Percentiles rank a stretch among this genome's conserved stretches.
Evolutionary conservation across 495 filamentous ascomycete genomes (phyloP).

Genomic region (Penicillium mononematosum): DNA sequence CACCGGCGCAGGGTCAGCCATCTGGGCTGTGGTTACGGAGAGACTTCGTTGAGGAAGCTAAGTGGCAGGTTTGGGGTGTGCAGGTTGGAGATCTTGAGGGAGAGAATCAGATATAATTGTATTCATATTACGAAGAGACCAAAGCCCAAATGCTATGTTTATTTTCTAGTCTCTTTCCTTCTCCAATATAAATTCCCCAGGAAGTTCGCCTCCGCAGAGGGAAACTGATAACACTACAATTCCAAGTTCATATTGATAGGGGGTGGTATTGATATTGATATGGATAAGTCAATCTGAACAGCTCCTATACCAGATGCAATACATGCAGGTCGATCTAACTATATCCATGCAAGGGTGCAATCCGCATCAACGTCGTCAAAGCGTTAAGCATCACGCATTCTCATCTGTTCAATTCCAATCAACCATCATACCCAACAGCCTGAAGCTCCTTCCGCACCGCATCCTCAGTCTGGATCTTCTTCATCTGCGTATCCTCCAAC

Average conservation of each 20-base stretch:
- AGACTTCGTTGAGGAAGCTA: slow-evolving; percentile 45
- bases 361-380: slow-evolving; percentile 5
- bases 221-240: not conserved
- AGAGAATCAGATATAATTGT: slow-evolving; percentile 25
- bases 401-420: slow-evolving; percentile 13
- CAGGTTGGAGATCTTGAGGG: slow-evolving; percentile 61
- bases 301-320: slow-evolving; percentile 11
- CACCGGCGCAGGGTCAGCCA: slow-evolving; percentile 22
- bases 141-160: not conserved
- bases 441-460: slow-evolving; percentile 78
- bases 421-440: slow-evolving; percentile 54
- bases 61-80: slow-evolving; percentile 53
- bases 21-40: slow-evolving; percentile 42
- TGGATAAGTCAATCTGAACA: slow-evolving; percentile 4
- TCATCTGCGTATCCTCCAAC: slow-evolving; percentile 95
- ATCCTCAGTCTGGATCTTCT: slow-evolving; percentile 92
- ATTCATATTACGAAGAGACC: not conserved
- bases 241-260: not conserved
- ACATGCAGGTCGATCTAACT: slow-evolving; percentile 13
- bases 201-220: not conserved
- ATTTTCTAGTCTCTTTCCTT: not conserved
- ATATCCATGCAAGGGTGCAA: slow-evolving; percentile 10
- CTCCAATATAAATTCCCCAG: not conserved
- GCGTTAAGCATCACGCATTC: not conserved
- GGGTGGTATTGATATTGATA: slow-evolving; percentile 10